phyloP scores from a whole-genome alignment of 768 basidiomycete genomes.

The Leccinum boreale region DNA sequence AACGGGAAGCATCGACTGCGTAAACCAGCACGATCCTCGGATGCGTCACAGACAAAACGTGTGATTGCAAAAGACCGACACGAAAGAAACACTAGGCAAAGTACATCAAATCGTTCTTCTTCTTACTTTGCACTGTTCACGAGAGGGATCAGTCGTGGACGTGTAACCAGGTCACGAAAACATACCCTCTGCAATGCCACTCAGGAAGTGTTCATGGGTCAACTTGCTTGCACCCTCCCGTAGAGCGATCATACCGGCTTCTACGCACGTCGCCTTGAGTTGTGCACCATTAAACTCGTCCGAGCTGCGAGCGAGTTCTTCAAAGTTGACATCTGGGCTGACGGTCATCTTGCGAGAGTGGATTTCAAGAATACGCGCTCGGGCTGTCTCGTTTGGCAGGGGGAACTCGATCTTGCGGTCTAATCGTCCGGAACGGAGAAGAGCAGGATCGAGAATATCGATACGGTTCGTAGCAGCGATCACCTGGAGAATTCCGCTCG shows the following conservation, averaged over 20 bases:
- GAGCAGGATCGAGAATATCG: constrained; percentile 95
- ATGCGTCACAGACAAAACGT: background rate
- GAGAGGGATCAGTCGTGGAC: constrained; percentile 23
- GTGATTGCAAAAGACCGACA: constrained; percentile 10
- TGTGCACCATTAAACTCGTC: constrained; percentile 99
- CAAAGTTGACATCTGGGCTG: constrained; percentile 87
- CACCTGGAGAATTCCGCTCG: constrained; percentile 51
- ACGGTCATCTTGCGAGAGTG: constrained; percentile 96
- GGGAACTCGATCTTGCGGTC: constrained; percentile 99
- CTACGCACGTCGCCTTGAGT: constrained; percentile 96
- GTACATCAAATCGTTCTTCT: constrained; percentile 98
- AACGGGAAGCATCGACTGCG: no score
- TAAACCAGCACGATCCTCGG: background rate
- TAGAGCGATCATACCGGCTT: constrained; percentile 98
- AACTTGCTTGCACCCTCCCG: constrained; percentile 88
- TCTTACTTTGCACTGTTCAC: constrained; percentile 91
- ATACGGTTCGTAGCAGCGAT: constrained; percentile 99
- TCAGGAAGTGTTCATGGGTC: constrained; percentile 94
- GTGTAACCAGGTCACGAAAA: constrained; percentile 3
- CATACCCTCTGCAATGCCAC: constrained; percentile 83
- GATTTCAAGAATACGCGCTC: constrained; percentile 93
- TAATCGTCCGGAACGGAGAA: constrained; percentile 96
- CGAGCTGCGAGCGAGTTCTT: constrained; percentile 93
- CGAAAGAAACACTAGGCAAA: constrained; percentile 61
- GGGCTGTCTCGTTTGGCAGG: constrained; percentile 92